Evolutionary conservation across 192 early-diverging fungal species (phyloP), one percentile per base, ranked within the genome.

Genomic region (Podila horticola): DNA sequence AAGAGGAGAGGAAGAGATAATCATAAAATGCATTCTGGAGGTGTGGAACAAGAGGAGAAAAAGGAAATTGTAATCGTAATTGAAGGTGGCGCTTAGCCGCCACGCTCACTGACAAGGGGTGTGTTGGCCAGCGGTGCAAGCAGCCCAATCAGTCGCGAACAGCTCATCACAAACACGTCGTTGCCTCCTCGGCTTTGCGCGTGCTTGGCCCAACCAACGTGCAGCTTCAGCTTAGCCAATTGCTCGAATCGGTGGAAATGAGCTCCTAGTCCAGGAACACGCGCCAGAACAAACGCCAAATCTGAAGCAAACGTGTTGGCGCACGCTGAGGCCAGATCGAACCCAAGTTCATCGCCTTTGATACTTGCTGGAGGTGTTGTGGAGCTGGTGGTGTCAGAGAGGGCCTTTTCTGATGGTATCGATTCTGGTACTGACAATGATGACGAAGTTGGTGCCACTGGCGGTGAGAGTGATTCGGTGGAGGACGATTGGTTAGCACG

Each of bases 111-210:
- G 26, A 79, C 75, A 15, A 79, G 55, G 17, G 75, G 75, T 5
- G 75, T 79, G 31, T 79, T 79, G 20, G 75, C 75, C n/a, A 79
- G 45, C 4, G 75, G 75, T 0, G 75, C 75, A 49, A 79, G 48
- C 22, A 79, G 50, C 20, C 69, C 66, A 34, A 79, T 79, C 26
- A 79, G 41, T 11, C 75, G 29, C 20, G 75, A 79, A 22, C 75
- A 79, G 48, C 75, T 79, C 75, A 79, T 79, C 22, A 79, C 75
- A 79, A 79, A 79, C 9, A 79, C 75, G 51, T 79, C 75, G 58
- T 79, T 79, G 1, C 75, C 75, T 30, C 75, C 75, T 20, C 75
- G 69, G 29, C 75, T 79, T 61, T 79, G 75, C n/a, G 75, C 75
- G 63, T 79, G 75, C 61, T 79, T 79, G 3, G 75, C 75, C 75